Base-by-base conservation (phyloP, 2,329 filamentous ascomycete genomes). In the Botrytis porri region DNA sequence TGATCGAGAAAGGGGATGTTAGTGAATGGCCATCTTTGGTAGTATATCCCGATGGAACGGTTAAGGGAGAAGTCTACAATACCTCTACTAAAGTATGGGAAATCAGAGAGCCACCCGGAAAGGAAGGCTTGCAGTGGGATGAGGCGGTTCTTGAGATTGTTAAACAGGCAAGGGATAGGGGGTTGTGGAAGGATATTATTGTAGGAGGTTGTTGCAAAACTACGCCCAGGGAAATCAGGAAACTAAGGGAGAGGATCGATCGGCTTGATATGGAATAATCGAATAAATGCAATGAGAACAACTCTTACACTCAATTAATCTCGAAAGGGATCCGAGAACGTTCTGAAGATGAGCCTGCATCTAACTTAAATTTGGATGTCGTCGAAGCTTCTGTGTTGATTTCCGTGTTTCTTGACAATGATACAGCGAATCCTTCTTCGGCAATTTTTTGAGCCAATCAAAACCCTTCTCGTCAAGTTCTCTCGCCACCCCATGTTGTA, bases 11-110 rank as follows among this genome's bases (percentile, higher is more conserved):
- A 78, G 10, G 85, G 84, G 83, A 69, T n/a, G 1, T 43, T 39
- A 69, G 65, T 41, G 77, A 79, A 9, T 85, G 84, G 82, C 89
- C 89, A 1, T 84, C 83, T 32, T 80, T 92, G 70, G 86, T 92
- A 7, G 77, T 92, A 29, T 92, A 92, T 79, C 90, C 90, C 0
- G 90, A 93, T 79, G 90, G 90, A 0, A 92, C 90, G 1, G 29
- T 22, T n/a, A 89, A 89, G 64, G 89, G 89, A 0, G 88, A 92
- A 80, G 85, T 90, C 0, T 92, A 92, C 81, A 88, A 92, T 79
- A 90, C 89, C 1, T 82, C 81, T 0, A 89, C 88, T 10, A 87
- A 91, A 77, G 82, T 81, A 70, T 93, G 90, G 90, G 86, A 86
- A 75, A 73, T 83, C 18, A 72, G 62, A 12, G 70, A 69, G 29